Evolutionary conservation across 2,329 filamentous ascomycete genomes (phyloP), one percentile per base, ranked within the genome.

Genomic region (Juglanconis oblonga): DNA sequence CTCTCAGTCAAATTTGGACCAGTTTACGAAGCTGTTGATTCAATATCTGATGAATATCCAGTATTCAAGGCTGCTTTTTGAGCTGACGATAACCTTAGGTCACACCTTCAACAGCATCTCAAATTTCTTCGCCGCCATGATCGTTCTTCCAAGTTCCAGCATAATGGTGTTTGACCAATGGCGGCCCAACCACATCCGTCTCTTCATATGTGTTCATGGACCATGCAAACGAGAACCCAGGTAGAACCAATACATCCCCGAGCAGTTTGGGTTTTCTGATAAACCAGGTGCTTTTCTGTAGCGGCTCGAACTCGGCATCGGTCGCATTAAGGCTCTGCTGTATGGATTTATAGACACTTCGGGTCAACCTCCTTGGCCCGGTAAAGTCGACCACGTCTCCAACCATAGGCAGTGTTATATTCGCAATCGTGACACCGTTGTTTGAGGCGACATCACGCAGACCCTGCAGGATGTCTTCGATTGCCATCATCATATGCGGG

Each of bases 81-180:
- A 24, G 2, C 1, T 24, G 2, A 24, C 17, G 17, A 24, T 24
- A 24, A 24, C 17, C 17, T 24, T 24, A 24, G 17, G 17, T 24
- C 17, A 24, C 17, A 24, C 17, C 17, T 44, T 44, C 14, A 13
- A 44, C 14, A n/a, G 9, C 40, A 13, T 44, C 40, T 44, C 5
- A 44, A n/a, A 7, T 4, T 10, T n/a, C 10, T 44, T 68, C 65
- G 40, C 65, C 65, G 3, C 64, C 64, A n/a, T 63, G 31, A 11
- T 59, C 52, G 38, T 67, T 67, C 62, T 66, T 67, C 65, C 64
- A 67, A 14, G 47, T 57, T 5, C 65, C 64, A 24, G 64, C 61
- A 51, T 67, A 66, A 35, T 67, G 64, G 45, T 68, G 66, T 24
- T 36, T 65, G 32, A 67, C 65, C 52, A 68, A 57, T 5, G 55